Evolutionary conservation across 257 asterid species (phyloP).

Genomic region (Thymus mandschuricus): DNA sequence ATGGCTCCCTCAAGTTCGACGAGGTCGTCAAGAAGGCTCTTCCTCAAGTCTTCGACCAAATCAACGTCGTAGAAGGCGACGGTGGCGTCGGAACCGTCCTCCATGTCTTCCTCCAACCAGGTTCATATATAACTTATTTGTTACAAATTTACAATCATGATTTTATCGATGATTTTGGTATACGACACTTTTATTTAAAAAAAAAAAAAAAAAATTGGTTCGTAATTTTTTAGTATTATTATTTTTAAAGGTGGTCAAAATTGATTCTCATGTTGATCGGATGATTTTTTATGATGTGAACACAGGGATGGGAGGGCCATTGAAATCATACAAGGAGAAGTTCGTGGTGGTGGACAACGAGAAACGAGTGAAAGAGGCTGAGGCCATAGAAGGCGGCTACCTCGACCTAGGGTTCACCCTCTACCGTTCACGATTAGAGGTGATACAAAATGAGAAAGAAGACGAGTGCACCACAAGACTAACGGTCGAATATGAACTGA

Average conservation of each 20-base stretch:
- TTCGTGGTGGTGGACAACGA: conserved; percentile 62
- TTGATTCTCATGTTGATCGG: background rate
- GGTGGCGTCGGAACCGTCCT: conserved; percentile 61
- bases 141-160: too few relatives aligned
- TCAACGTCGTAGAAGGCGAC: conserved; percentile 52
- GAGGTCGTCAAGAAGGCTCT: conserved; percentile 33
- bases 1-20: conserved; percentile 44
- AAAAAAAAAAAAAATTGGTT: too few relatives aligned
- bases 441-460: conserved; percentile 40
- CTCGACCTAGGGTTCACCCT: conserved; percentile 54
- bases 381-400: conserved; percentile 63
- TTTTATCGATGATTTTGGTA: too few relatives aligned
- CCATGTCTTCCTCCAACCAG: conserved; percentile 44
- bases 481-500: conserved; percentile 56
- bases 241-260: too few relatives aligned
- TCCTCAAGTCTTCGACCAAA: conserved; percentile 33
- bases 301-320: conserved; percentile 29
- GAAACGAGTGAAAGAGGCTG: conserved; percentile 50
- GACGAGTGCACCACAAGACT: conserved; percentile 48
- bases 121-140: too few relatives aligned
- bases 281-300: background rate
- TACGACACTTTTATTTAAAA: too few relatives aligned
- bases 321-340: conserved; percentile 52
- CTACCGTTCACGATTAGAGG: conserved; percentile 45
- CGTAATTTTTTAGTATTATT: too few relatives aligned